Conservation (phyloP, 495 filamentous ascomycete species). For the Tuber calosporum region DNA sequence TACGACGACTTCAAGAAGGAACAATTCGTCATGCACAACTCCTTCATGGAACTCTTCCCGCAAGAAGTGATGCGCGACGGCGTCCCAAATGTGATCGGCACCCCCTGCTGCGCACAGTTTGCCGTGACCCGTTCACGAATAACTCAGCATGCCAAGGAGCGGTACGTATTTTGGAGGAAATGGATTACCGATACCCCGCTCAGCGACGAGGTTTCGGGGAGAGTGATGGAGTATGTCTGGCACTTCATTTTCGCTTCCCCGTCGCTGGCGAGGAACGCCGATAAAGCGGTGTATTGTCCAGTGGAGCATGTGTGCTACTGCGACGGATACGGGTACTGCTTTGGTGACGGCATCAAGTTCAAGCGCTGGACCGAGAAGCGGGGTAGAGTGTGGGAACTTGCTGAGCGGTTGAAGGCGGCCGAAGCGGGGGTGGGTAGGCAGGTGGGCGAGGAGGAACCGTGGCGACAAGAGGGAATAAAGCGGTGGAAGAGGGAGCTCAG, state of each 20-base stretch:
- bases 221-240: slow-evolving; percentile 67
- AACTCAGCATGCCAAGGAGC: slow-evolving; percentile 45
- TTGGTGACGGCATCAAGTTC: slow-evolving; percentile 55
- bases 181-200: slow-evolving; percentile 59
- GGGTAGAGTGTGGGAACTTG: slow-evolving; percentile 44
- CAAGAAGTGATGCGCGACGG: slow-evolving; percentile 42
- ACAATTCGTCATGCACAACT: slow-evolving; percentile 39
- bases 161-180: slow-evolving; percentile 52
- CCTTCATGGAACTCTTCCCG: slow-evolving; percentile 55
- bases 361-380: slow-evolving; percentile 47
- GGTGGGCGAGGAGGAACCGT: slow-evolving; percentile 17
- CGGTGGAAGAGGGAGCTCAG: slow-evolving; percentile 19
- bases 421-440: slow-evolving; percentile 37
- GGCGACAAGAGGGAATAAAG: slow-evolving; percentile 26
- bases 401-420: slow-evolving; percentile 49
- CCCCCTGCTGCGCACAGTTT: slow-evolving; percentile 66
- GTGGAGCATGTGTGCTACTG: slow-evolving; percentile 65
- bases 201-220: slow-evolving; percentile 52
- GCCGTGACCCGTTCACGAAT: slow-evolving; percentile 55
- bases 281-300: slow-evolving; percentile 55
- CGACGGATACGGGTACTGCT: slow-evolving; percentile 71
- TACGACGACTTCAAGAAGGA: slow-evolving; percentile 33
- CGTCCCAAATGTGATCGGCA: slow-evolving; percentile 49
- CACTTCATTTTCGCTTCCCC: slow-evolving; percentile 55
- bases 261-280: slow-evolving; percentile 44